Evolutionary conservation across 306 rosid genomes (phyloP).

Genomic region (Phaseolus lunatus): DNA sequence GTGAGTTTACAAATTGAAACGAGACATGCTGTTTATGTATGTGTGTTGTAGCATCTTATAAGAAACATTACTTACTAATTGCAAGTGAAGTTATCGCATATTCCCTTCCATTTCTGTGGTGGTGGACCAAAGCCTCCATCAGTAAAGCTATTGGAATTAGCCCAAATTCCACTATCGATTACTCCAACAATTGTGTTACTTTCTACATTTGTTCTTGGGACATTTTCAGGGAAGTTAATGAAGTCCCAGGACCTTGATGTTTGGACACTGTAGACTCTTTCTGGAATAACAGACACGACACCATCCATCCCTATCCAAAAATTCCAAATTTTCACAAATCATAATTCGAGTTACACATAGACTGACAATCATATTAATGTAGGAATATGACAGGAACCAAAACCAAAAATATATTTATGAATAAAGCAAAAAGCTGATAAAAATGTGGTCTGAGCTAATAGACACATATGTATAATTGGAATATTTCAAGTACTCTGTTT

Average conservation of each 20-base stretch:
- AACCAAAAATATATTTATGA: too few relatives aligned
- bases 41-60: too few relatives aligned
- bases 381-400: too few relatives aligned
- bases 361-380: background rate
- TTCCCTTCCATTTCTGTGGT: slow-evolving; percentile 43
- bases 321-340: background rate
- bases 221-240: background rate
- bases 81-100: slow-evolving; percentile 45
- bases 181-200: slow-evolving; percentile 31
- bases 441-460: too few relatives aligned
- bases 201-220: background rate
- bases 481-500: too few relatives aligned
- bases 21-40: too few relatives aligned
- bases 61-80: slow-evolving; percentile 33
- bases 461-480: too few relatives aligned
- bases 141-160: slow-evolving; percentile 36
- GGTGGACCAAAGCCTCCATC: background rate
- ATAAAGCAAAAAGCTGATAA: too few relatives aligned
- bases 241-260: slow-evolving; percentile 8
- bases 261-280: background rate
- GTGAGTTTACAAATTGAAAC: too few relatives aligned
- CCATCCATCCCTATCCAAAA: background rate
- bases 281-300: background rate
- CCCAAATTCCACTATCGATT: slow-evolving; percentile 50
- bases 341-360: background rate